These are phyloP conservation scores for Phytophthora sojae DNA, from an alignment of 352 stramenopile genomes.

Conservation along the genomic window DNA sequence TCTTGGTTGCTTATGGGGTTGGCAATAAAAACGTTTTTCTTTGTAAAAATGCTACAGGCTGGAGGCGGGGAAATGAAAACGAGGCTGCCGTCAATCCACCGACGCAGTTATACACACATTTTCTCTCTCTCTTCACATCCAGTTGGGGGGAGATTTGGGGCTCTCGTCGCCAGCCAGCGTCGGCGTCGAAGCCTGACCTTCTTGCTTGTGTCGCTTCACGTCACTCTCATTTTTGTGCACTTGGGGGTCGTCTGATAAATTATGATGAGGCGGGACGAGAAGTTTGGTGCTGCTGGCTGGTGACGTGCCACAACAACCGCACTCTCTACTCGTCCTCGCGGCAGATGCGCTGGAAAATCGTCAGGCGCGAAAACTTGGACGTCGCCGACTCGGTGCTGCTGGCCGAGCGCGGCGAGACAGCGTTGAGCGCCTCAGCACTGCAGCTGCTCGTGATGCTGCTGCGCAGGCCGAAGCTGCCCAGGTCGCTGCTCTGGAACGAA, in stretches of 20 bases:
- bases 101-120: slow-evolving; percentile 55
- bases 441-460: slow-evolving; percentile 38
- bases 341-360: slow-evolving; percentile 87
- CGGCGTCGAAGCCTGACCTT: slow-evolving; percentile 19
- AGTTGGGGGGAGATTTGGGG: slow-evolving; percentile 19
- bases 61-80: slow-evolving; percentile 33
- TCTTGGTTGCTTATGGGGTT: slow-evolving; percentile 19
- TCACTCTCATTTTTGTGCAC: slow-evolving; percentile 37
- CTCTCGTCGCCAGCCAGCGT: slow-evolving; percentile 19
- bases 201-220: slow-evolving; percentile 34
- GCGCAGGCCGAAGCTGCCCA: slow-evolving; percentile 32
- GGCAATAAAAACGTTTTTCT: slow-evolving; percentile 42
- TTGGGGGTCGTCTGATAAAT: slow-evolving; percentile 57
- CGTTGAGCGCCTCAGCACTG: slow-evolving; percentile 46
- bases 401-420: slow-evolving; percentile 42
- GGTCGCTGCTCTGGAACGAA: slow-evolving; percentile 46
- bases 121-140: slow-evolving; percentile 47
- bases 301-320: slow-evolving; percentile 10
- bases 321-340: slow-evolving; percentile 63
- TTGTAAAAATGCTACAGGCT: slow-evolving; percentile 50
- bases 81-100: slow-evolving; percentile 43
- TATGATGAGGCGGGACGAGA: slow-evolving; percentile 41
- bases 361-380: slow-evolving; percentile 76
- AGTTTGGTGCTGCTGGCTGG: slow-evolving; percentile 21
- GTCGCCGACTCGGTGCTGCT: slow-evolving; percentile 42